A percentile compares a stretch with the other conserved stretches of the same genome.
Conservation (phyloP, 768 basidiomycete genomes). For the Cystofilobasidium macerans region DNA sequence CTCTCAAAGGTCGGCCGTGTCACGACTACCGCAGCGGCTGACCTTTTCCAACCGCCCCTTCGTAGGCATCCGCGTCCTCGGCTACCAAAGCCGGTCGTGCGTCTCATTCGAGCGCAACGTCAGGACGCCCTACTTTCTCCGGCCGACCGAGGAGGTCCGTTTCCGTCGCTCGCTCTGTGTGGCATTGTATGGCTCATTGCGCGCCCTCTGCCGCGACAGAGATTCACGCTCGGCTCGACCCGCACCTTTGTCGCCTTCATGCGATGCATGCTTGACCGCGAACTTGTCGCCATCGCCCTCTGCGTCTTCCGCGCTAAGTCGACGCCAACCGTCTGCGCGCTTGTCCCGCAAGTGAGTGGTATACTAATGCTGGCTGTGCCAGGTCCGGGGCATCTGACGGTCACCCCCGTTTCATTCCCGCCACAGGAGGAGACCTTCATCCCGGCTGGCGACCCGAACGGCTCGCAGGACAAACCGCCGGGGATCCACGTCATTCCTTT, state of each 20-base stretch:
- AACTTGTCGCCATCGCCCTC: constrained; percentile 69
- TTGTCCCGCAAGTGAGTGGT: constrained; percentile 68
- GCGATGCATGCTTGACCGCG: constrained; percentile 65
- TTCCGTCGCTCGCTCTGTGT: background rate
- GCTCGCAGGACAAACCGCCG: constrained; percentile 63
- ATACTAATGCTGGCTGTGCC: background rate
- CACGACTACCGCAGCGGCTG: no score
- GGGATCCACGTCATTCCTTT: constrained; percentile 86
- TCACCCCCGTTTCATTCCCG: background rate
- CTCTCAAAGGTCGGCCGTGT: background rate
- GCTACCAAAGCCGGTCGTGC: constrained; percentile 66
- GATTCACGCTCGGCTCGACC: constrained; percentile 71
- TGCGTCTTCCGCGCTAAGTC: constrained; percentile 58
- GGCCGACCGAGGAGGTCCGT: constrained; percentile 77
- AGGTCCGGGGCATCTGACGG: background rate
- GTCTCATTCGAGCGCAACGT: constrained; percentile 78
- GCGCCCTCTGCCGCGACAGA: constrained; percentile 38
- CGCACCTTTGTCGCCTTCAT: constrained; percentile 81
- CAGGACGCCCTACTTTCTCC: constrained; percentile 82
- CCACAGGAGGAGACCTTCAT: constrained; percentile 21
- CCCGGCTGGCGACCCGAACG: constrained; percentile 49
- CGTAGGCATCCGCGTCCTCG: constrained; percentile 75
- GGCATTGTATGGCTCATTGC: background rate
- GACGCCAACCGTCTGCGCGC: constrained; percentile 65
- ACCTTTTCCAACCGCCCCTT: background rate